Evolutionary conservation across 768 basidiomycete genomes (phyloP), one percentile per base, ranked within the genome.

Genomic region (Phanerochaete sordida): DNA sequence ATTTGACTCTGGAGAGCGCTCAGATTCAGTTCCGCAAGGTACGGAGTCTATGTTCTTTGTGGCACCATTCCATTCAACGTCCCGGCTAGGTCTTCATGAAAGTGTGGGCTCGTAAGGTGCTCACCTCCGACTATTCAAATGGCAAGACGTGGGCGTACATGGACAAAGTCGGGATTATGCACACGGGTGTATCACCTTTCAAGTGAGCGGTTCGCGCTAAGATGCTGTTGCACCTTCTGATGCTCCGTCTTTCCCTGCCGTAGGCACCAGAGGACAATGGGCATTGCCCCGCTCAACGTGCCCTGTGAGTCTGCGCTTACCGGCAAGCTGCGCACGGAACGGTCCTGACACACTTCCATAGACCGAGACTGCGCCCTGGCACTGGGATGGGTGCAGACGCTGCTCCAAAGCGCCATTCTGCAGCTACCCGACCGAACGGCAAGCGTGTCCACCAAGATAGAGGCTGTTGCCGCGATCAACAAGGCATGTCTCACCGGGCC

Each of bases 121-220:
- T 81, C 23, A 76, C 79, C 7, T 70, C 80, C 65, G 78, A 82
- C 65, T 82, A 80, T 61, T 68, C 74, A 0, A 72, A 74, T 26
- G 67, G 69, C 2, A 72, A 73, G 56, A 76, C 74, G 9, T 81
- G 78, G 79, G 76, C 77, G 43, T 81, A 80, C 59, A 70, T 72
- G 70, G 69, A 71, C 63, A 80, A 79, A 62, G 81, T 82, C 35
- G 80, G 78, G 1, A 64, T 78, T 45, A 81, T 81, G 80, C 81
- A 81, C 63, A 81, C 80, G 0, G 80, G 79, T 13, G 71, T 71
- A 13, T 68, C 73, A 45, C 75, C 77, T 0, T 80, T 81, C 68
- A 72, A 74, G 62, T 59, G 15, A 59, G 53, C 35, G 37, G 50
- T 49, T 43, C 16, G 19, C 50, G 15, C 23, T 43, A 19, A 4